These are phyloP conservation scores for Hanseniaspora mollemarum DNA, from an alignment of 805 yeast genomes.

Conservation along the genomic window DNA sequence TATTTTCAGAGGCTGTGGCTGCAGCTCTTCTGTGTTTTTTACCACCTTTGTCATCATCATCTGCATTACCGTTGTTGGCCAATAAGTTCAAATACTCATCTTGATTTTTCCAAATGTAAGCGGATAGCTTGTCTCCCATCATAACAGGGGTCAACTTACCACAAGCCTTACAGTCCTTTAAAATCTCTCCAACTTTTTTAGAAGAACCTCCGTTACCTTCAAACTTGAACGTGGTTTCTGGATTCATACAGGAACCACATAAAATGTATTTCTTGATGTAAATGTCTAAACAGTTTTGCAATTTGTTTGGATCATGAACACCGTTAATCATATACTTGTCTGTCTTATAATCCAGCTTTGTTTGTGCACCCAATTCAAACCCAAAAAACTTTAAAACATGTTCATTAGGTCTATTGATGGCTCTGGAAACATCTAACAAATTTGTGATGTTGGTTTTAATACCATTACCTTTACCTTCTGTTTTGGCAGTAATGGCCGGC, in stretches of 20 bases:
- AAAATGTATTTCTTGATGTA: conserved; percentile 86
- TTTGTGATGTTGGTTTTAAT: conserved; percentile 90
- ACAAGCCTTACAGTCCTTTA: conserved; percentile 95
- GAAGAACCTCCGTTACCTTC: conserved; percentile 18
- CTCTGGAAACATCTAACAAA: conserved; percentile 84
- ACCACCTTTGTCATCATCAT: conserved; percentile 24
- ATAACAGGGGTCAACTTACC: conserved; percentile 80
- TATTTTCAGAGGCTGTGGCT: conserved; percentile 82
- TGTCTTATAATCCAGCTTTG: conserved; percentile 61
- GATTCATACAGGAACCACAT: conserved; percentile 91
- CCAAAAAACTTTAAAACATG: conserved; percentile 93
- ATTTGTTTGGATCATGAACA: conserved; percentile 75
- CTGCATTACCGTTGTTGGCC: conserved; percentile 16
- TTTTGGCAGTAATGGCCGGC: conserved; percentile 96
- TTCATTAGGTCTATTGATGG: conserved; percentile 83
- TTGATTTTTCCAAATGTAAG: conserved; percentile 83
- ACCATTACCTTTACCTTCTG: conserved; percentile 99
- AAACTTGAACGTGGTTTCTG: conserved; percentile 85
- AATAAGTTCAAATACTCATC: conserved; percentile 43
- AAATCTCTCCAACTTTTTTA: conserved; percentile 59
- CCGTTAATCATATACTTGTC: conserved; percentile 93
- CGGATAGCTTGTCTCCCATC: conserved; percentile 73
- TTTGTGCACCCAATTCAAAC: conserved; percentile 93
- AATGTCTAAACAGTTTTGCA: conserved; percentile 90
- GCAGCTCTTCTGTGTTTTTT: conserved; percentile 58